Conservation (phyloP, 495 filamentous ascomycete genomes). For the Echria macrotheca region DNA sequence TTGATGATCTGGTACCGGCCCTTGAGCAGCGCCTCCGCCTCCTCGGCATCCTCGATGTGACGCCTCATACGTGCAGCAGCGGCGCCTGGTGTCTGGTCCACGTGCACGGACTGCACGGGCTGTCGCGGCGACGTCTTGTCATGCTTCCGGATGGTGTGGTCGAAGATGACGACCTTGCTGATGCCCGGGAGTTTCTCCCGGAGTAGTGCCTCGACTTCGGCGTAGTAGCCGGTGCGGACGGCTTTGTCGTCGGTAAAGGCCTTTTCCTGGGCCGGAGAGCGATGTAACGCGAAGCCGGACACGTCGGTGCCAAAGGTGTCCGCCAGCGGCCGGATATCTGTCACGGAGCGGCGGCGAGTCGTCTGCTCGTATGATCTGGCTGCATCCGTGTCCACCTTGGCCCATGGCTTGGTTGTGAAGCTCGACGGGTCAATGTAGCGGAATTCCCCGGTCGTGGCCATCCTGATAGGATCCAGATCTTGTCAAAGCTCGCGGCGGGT, state of each 20-base stretch:
- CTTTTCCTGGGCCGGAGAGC: conserved; percentile 37
- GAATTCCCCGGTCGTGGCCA: conserved; percentile 25
- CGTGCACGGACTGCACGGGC: conserved; percentile 71
- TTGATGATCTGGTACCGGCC: conserved; percentile 75
- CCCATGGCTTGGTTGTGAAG: conserved; percentile 29
- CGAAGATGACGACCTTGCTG: conserved; percentile 68
- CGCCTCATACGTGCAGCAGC: conserved; percentile 58
- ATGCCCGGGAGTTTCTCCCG: conserved; percentile 53
- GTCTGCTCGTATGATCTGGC: conserved; percentile 24
- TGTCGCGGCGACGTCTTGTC: conserved; percentile 46
- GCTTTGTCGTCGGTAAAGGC: conserved; percentile 58
- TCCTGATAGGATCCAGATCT: too few species aligned
- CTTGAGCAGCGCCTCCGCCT: conserved; percentile 52
- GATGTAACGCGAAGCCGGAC: conserved; percentile 36
- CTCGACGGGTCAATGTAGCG: conserved; percentile 23
- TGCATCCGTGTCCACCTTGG: conserved; percentile 35
- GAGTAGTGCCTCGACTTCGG: conserved; percentile 68
- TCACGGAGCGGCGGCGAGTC: conserved; percentile 23
- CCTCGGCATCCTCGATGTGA: conserved; percentile 48
- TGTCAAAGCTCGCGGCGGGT: too few species aligned
- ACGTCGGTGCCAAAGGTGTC: conserved; percentile 32
- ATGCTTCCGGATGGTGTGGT: conserved; percentile 75
- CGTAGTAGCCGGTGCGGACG: conserved; percentile 67
- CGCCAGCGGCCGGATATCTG: conserved; percentile 22
- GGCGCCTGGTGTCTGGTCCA: conserved; percentile 70